Conservation (phyloP, 2,329 filamentous ascomycete species). For the Emydomyces testavorans region DNA sequence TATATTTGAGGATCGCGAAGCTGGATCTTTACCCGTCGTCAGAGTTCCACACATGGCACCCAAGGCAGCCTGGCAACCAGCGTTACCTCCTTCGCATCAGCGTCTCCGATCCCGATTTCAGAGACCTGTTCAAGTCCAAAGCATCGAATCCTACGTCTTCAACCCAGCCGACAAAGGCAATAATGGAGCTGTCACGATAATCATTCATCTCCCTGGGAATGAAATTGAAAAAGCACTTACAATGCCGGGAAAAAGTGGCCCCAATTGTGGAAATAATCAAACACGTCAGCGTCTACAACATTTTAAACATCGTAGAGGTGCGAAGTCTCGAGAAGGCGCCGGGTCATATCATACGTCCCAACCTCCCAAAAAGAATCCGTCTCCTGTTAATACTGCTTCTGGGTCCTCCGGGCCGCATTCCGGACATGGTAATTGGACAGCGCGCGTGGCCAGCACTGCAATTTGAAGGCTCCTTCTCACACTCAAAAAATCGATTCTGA, state of each 20-base stretch:
- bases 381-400: slow-evolving; percentile 4
- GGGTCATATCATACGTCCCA: slow-evolving; percentile 28
- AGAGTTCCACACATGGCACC: slow-evolving; percentile 54
- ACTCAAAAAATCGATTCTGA: not conserved
- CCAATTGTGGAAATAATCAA: slow-evolving; percentile 14
- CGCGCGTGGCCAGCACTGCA: slow-evolving; percentile 6
- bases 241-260: slow-evolving; percentile 26
- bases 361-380: slow-evolving; percentile 12
- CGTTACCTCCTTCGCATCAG: slow-evolving; percentile 29
- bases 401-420: slow-evolving; percentile 1
- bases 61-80: slow-evolving; percentile 52
- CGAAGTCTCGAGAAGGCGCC: slow-evolving; percentile 32
- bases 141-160: slow-evolving; percentile 36
- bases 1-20: slow-evolving; percentile 71
- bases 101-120: slow-evolving; percentile 36
- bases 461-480: not conserved
- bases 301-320: slow-evolving; percentile 25
- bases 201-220: slow-evolving; percentile 41
- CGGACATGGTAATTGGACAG: slow-evolving; percentile 9
- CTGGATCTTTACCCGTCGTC: slow-evolving; percentile 62
- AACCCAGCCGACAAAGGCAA: slow-evolving; percentile 29
- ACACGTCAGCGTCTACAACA: slow-evolving; percentile 21
- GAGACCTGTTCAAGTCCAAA: slow-evolving; percentile 45
- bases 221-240: slow-evolving; percentile 32
- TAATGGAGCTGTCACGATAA: slow-evolving; percentile 28